Evolutionary conservation across 2,329 filamentous ascomycete genomes (phyloP).

Genomic region (Fonsecaea monophora): DNA sequence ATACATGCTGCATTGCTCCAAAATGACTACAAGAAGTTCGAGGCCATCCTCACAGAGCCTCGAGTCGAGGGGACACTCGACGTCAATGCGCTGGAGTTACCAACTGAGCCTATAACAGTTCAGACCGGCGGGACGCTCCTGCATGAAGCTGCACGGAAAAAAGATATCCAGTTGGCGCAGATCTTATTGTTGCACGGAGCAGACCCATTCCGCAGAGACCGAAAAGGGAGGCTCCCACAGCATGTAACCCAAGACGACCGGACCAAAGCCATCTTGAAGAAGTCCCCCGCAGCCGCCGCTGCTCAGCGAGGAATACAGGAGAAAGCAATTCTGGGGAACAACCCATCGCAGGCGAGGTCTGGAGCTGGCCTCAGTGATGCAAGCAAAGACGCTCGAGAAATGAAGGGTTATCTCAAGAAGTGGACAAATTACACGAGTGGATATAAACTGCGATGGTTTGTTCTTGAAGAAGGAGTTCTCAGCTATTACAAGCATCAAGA

Average conservation of each 20-base stretch:
- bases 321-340: slow-evolving; percentile 89
- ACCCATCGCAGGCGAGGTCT: slow-evolving; percentile 50
- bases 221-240: slow-evolving; percentile 93
- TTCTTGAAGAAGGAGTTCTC: slow-evolving; percentile 93
- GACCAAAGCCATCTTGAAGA: slow-evolving; percentile 87
- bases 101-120: slow-evolving; percentile 76
- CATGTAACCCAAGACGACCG: slow-evolving; percentile 95
- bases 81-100: slow-evolving; percentile 89
- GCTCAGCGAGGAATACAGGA: slow-evolving; percentile 96
- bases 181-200: slow-evolving; percentile 90
- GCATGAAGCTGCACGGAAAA: slow-evolving; percentile 89
- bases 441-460: slow-evolving; percentile 97
- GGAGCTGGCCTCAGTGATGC: slow-evolving; percentile 60
- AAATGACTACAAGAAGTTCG: slow-evolving; percentile 77
- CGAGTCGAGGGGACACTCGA: slow-evolving; percentile 86
- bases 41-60: slow-evolving; percentile 81
- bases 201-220: slow-evolving; percentile 92
- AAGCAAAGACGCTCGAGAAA: slow-evolving; percentile 88
- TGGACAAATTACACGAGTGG: slow-evolving; percentile 99
- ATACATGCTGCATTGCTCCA: slow-evolving; percentile 78
- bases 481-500: slow-evolving; percentile 99
- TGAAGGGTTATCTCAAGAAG: slow-evolving; percentile 99
- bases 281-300: slow-evolving; percentile 89
- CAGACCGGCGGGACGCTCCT: slow-evolving; percentile 89
- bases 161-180: slow-evolving; percentile 85